Evolutionary conservation across 2,329 filamentous ascomycete species (phyloP).

Genomic region (Clonostachys rhizophaga): DNA sequence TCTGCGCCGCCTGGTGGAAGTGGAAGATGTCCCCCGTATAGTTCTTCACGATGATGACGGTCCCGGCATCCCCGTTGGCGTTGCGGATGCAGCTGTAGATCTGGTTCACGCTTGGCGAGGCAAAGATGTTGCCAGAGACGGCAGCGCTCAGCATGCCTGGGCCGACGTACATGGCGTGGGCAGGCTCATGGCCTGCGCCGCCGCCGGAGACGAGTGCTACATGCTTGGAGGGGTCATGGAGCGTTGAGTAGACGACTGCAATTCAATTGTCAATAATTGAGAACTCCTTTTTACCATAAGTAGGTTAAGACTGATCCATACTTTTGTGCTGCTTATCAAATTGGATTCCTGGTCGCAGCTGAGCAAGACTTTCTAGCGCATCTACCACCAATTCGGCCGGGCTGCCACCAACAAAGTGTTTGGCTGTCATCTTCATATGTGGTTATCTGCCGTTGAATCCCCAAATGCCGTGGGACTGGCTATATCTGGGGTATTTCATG

Average conservation of each 20-base stretch:
- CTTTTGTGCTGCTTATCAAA: no score
- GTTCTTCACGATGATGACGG: not conserved
- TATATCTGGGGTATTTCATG: no score
- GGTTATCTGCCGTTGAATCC: no score
- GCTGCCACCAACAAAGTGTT: no score
- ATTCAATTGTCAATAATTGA: not conserved
- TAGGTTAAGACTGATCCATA: no score
- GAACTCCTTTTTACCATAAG: no score
- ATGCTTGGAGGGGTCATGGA: not conserved
- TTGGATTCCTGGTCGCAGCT: no score
- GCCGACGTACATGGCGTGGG: slow-evolving; percentile 60
- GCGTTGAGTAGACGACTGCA: not conserved
- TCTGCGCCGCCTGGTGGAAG: not conserved
- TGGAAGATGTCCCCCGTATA: not conserved
- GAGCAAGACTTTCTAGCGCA: no score
- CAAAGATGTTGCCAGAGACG: slow-evolving; percentile 64
- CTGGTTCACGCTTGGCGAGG: slow-evolving; percentile 58
- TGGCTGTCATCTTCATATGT: no score
- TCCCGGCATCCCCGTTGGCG: not conserved
- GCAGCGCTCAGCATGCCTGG: slow-evolving; percentile 57
- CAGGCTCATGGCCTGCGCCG: slow-evolving; percentile 61
- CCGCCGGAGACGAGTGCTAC: slow-evolving; percentile 2
- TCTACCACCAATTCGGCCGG: no score
- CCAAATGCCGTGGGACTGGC: no score
- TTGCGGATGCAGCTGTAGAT: slow-evolving; percentile 20